Conservation (phyloP, 192 early-diverging fungal species). For the Diversispora epigaea region DNA sequence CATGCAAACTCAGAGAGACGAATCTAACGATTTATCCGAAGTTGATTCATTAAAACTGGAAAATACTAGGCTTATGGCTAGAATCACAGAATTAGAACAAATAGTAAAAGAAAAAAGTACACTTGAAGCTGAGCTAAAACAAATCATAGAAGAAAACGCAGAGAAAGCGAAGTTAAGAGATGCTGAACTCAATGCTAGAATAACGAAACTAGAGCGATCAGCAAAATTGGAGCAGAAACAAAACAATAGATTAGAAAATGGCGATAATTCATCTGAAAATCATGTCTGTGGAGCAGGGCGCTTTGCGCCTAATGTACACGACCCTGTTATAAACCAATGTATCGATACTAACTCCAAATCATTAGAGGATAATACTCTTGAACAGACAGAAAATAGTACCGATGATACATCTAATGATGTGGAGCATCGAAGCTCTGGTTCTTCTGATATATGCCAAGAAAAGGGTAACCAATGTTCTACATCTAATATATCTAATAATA, state of each 20-base stretch:
- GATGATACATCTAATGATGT: not conserved
- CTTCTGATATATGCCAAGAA: not conserved
- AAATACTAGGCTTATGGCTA: not conserved
- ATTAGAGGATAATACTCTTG: not conserved
- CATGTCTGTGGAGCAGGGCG: too few species aligned
- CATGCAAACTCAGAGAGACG: not conserved
- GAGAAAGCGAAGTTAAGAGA: not conserved
- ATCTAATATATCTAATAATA: not conserved
- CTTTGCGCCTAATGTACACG: not conserved
- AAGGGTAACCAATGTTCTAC: not conserved
- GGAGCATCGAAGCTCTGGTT: not conserved
- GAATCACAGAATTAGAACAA: not conserved
- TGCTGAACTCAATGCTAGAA: not conserved
- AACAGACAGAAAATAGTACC: not conserved
- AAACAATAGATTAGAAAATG: not conserved
- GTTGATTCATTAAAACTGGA: not conserved
- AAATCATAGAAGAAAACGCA: not conserved
- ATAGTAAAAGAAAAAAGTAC: not conserved
- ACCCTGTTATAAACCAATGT: not conserved
- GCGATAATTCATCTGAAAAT: not conserved
- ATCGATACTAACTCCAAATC: conserved; percentile 8
- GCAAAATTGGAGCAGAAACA: not conserved
- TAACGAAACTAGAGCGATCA: not conserved
- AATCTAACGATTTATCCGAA: not conserved
- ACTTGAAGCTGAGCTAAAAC: not conserved